Conservation (phyloP, 208 protist species). For the Acanthamoeba triangularis region DNA sequence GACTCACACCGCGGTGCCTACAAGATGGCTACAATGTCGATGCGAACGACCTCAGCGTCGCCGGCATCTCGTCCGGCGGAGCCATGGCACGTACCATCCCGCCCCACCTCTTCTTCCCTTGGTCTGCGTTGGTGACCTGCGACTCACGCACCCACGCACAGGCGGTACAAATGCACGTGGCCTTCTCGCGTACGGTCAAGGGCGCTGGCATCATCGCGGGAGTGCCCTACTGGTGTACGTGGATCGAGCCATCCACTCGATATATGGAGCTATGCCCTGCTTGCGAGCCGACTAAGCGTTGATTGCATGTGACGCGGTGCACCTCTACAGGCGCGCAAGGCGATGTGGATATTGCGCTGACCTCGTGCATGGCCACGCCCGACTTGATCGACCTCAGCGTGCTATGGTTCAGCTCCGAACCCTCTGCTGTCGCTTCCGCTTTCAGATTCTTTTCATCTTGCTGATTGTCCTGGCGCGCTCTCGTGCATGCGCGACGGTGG, state of each 20-base stretch:
- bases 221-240: conserved; percentile 44
- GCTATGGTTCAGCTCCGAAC: not conserved
- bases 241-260: not conserved
- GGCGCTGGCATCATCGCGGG: conserved; percentile 63
- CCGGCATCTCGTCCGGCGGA: conserved; percentile 41
- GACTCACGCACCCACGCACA: not conserved
- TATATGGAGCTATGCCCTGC: not conserved
- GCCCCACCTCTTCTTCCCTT: not conserved
- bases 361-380: conserved; percentile 13
- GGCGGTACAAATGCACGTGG: conserved; percentile 44
- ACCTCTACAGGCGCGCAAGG: conserved; percentile 10
- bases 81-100: not conserved
- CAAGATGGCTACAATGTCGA: conserved; percentile 31
- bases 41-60: not conserved
- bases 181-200: conserved; percentile 21
- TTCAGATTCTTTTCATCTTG: not conserved
- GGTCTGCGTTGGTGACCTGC: not conserved
- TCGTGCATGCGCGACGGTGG: not conserved
- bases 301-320: not conserved
- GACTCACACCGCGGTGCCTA: not conserved
- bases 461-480: not conserved
- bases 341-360: not conserved
- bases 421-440: not conserved
- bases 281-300: not conserved
- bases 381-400: conserved; percentile 45